Base-by-base conservation (phyloP, 352 stramenopile genomes). In the Pythium aquatile region DNA sequence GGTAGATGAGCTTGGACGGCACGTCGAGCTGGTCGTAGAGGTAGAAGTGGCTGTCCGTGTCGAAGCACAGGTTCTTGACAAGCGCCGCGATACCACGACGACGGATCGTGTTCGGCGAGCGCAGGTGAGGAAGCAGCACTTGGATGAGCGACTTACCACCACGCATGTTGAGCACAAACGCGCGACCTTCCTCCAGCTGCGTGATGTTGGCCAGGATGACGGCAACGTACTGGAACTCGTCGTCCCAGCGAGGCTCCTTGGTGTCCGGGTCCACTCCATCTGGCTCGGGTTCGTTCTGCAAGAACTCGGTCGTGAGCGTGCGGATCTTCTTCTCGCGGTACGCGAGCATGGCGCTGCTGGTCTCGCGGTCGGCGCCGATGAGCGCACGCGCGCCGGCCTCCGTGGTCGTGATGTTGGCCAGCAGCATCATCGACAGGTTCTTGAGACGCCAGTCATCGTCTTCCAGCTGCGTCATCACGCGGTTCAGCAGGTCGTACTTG, bases 41-140 rank as follows among this genome's bases (percentile, higher is more conserved):
- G 61, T 89, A 93, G 57, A 95, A 95, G 68, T 95, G 86, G 66
- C 89, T 93, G 72, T 96, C 85, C 40, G 81, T 80, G 78, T 96
- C 85, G 63, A 96, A 96, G 74, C 85, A 93, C 58, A 96, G 68
- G 72, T 96, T 96, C 65, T 88, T 88, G 24, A 94, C 61, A 5
- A 79, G 73, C 53, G 82, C 75, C 4, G 79, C 65, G 44, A 93
- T 74, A 44, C 87, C 87, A 52, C 84, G 87, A 52, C 87, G 85
- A 54, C 87, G 85, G 52, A 94, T 74, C 1, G 92, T 81, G 63
- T 94, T 96, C 14, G 85, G 83, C 29, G 87, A 96, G 51, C 86
- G 85, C 54, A 96, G 62, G 44, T 96, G 85, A 20, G 84, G 75
- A 57, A 96, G 58, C 3, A 96, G 73, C 46, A 79, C 77, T 55